Evolutionary conservation across 768 basidiomycete genomes (phyloP), one percentile per base, ranked within the genome.

Genomic region (Mycena filopes): DNA sequence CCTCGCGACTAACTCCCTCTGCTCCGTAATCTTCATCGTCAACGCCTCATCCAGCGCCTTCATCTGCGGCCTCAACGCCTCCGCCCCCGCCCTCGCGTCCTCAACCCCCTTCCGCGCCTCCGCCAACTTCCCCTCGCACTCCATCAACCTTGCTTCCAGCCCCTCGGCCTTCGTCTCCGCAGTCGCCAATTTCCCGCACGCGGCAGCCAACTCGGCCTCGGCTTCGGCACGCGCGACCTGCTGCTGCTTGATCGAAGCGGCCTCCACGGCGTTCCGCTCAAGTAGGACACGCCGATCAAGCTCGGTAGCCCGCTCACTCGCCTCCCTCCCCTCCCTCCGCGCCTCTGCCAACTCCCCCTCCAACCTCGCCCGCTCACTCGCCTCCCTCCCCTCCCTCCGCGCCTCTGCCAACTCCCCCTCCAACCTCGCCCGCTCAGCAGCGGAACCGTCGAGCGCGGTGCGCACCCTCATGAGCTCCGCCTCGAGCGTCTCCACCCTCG

Each of bases 391-490:
- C 12, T 12, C 42, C 21, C 38, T 53, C 41, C 47, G 48, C 38
- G 42, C 59, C n/a, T n/a, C n/a, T 12, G 33, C 40, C 50, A 63
- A 40, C 49, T 47, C 60, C 33, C 33, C 55, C 23, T 42, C 62
- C 46, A 63, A 55, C 12, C 31, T 46, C 28, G 47, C 25, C 18
- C 55, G 54, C 16, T 63, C 61, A 23, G 10, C 10, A 26, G 29
- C 23, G 4, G 21, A 49, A 21, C 4, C 36, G n/a, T 59, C 66
- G 31, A 48, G 29, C 18, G 66, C 58, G n/a, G 12, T 38, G 25
- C 65, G 60, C 29, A 60, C 42, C 6, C 63, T 58, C n/a, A 55
- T 58, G 36, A 72, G 60, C 9, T 55, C 65, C 23, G 58, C 43
- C 9, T 65, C 50, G 21, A 69, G 61, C 18, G 62, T 47, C 18